Conservation (phyloP, 2,329 filamentous ascomycete genomes). For the Aspergillus spinulosporus region DNA sequence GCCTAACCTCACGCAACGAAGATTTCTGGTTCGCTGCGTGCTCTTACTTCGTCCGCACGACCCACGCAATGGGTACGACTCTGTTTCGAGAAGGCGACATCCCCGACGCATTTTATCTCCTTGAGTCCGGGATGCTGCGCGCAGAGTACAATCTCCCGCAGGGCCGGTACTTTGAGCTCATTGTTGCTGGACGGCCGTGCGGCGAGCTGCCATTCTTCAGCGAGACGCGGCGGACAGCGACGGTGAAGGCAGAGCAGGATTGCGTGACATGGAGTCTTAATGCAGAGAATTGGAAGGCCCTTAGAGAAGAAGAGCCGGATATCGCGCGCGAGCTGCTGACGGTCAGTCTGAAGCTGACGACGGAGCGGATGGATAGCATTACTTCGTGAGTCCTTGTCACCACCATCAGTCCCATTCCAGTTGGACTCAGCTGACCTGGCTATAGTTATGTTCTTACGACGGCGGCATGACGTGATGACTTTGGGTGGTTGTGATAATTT, state of each 20-base stretch:
- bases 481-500: neutral
- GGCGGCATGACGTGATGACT: slow-evolving; percentile 29
- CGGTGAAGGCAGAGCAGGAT: slow-evolving; percentile 77
- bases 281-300: slow-evolving; percentile 65
- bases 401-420: neutral
- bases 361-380: slow-evolving; percentile 80
- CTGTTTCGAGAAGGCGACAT: slow-evolving; percentile 76
- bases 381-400: slow-evolving; percentile 51
- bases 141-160: slow-evolving; percentile 91
- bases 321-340: slow-evolving; percentile 81
- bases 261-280: slow-evolving; percentile 82
- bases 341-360: slow-evolving; percentile 89
- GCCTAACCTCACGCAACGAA: slow-evolving; percentile 79
- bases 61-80: slow-evolving; percentile 67
- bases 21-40: slow-evolving; percentile 90
- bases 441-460: slow-evolving; percentile 36
- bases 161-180: slow-evolving; percentile 84
- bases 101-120: slow-evolving; percentile 82
- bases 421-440: slow-evolving; percentile 7
- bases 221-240: slow-evolving; percentile 83
- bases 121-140: slow-evolving; percentile 84
- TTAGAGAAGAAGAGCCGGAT: slow-evolving; percentile 72
- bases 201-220: slow-evolving; percentile 96
- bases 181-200: slow-evolving; percentile 90
- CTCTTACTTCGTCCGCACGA: slow-evolving; percentile 70